Evolutionary conservation across 2,329 filamentous ascomycete genomes (phyloP).

Genomic region (Dactylellina parvicollis): DNA sequence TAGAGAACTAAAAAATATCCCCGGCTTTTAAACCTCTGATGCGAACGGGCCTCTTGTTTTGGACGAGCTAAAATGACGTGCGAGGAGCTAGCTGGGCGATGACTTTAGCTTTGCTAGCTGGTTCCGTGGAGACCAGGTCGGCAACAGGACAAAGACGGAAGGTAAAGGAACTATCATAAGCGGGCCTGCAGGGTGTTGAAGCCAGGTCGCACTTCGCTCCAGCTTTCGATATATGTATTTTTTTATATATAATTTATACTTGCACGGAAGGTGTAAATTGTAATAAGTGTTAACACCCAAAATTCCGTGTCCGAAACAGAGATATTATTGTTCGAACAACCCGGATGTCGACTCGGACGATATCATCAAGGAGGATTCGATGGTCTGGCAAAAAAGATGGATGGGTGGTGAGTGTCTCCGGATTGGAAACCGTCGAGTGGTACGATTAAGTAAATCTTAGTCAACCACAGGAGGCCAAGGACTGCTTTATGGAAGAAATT

Average conservation of each 20-base stretch:
- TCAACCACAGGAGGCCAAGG: neutral
- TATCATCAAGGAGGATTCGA: neutral
- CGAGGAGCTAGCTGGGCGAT: conserved; percentile 3
- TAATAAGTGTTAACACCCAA: too few species aligned
- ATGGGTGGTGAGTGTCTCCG: neutral
- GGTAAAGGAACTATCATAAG: conserved; percentile 8
- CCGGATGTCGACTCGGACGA: neutral
- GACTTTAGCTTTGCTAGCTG: neutral
- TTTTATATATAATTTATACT: too few species aligned
- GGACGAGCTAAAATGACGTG: conserved; percentile 23
- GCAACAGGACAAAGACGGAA: conserved; percentile 6
- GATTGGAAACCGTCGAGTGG: neutral
- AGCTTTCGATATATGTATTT: too few species aligned
- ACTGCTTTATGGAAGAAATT: neutral
- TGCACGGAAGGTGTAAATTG: too few species aligned
- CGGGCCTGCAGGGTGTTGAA: too few species aligned
- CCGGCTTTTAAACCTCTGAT: too few species aligned
- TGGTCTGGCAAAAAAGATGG: neutral
- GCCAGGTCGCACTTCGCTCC: neutral
- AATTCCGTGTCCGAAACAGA: too few species aligned
- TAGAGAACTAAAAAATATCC: too few species aligned
- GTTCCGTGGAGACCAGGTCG: neutral
- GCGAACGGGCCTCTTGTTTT: neutral
- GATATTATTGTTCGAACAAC: too few species aligned
- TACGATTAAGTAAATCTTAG: neutral